phyloP scores from a whole-genome alignment of 2,329 filamentous ascomycete genomes.

The Xenosphaeropsis pyriputrescens region DNA sequence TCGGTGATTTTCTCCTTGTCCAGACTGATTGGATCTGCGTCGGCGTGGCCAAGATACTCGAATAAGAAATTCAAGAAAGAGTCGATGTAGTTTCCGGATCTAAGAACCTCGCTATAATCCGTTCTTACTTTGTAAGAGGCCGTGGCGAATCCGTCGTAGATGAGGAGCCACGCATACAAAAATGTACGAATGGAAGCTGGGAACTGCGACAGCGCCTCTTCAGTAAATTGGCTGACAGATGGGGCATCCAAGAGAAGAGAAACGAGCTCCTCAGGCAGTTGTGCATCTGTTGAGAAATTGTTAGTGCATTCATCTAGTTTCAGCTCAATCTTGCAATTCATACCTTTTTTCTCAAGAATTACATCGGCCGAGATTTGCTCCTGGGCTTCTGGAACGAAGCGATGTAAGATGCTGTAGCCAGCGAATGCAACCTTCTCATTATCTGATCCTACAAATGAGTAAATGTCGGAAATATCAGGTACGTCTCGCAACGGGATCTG shows the following conservation, averaged over 20 bases:
- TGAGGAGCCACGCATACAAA: slow-evolving; percentile 74
- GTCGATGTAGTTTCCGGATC: slow-evolving; percentile 52
- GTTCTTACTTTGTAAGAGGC: slow-evolving; percentile 71
- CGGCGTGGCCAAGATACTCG: slow-evolving; percentile 68
- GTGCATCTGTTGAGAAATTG: slow-evolving; percentile 30
- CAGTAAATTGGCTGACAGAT: slow-evolving; percentile 49
- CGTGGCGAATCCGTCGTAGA: slow-evolving; percentile 72
- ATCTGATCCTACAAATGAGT: slow-evolving; percentile 59
- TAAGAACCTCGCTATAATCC: slow-evolving; percentile 69
- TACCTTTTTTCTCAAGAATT: slow-evolving; percentile 51
- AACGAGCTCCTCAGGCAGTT: slow-evolving; percentile 70
- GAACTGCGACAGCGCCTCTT: slow-evolving; percentile 51
- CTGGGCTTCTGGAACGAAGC: slow-evolving; percentile 63
- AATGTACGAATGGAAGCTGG: slow-evolving; percentile 63
- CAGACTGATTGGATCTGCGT: slow-evolving; percentile 59
- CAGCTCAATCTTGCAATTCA: slow-evolving; percentile 3
- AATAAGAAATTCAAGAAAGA: slow-evolving; percentile 68
- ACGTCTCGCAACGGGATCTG: slow-evolving; percentile 47
- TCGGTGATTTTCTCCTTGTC: slow-evolving; percentile 48
- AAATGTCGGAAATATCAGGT: slow-evolving; percentile 53
- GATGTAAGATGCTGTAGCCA: slow-evolving; percentile 68
- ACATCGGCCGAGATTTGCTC: slow-evolving; percentile 71
- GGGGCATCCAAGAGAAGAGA: slow-evolving; percentile 73
- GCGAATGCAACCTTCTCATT: slow-evolving; percentile 65
- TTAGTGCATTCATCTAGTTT: slow-evolving; percentile 4